Percentiles rank a stretch among this genome's conserved stretches.
phyloP scores from a whole-genome alignment of 192 early-diverging fungal genomes.

The Backusella circina region DNA sequence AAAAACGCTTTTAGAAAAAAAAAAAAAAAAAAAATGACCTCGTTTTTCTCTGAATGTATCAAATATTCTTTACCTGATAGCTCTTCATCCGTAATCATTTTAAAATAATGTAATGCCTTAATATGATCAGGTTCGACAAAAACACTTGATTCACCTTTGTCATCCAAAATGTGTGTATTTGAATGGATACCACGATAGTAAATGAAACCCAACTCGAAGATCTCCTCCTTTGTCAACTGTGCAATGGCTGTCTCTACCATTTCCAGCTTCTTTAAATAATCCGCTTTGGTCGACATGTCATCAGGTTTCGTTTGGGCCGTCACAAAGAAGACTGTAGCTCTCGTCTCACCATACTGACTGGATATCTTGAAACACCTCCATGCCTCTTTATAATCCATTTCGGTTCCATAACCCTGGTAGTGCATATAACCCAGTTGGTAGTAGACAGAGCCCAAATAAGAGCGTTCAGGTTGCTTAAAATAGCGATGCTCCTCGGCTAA shows the following conservation, averaged over 20 bases:
- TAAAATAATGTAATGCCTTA: not conserved
- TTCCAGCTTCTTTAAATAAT: not conserved
- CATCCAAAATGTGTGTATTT: not conserved
- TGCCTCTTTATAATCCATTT: not conserved
- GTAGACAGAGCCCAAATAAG: not conserved
- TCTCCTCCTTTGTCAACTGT: not conserved
- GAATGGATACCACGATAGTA: not conserved
- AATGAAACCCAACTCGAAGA: not conserved
- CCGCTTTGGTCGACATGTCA: not conserved
- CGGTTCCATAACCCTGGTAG: not conserved
- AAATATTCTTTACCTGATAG: not conserved
- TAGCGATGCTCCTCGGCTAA: not conserved
- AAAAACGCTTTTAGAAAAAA: no score
- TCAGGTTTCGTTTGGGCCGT: not conserved
- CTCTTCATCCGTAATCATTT: not conserved
- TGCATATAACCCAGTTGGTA: not conserved
- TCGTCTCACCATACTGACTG: not conserved
- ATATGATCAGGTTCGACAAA: not conserved
- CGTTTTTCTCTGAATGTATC: no score
- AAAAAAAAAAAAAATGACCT: no score
- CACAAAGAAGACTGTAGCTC: not conserved
- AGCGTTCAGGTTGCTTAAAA: not conserved
- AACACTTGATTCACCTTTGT: not conserved
- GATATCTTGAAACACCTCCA: not conserved
- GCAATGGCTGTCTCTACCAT: not conserved